Conservation (phyloP, 2,329 filamentous ascomycete genomes). For the Venturia carpophila region DNA sequence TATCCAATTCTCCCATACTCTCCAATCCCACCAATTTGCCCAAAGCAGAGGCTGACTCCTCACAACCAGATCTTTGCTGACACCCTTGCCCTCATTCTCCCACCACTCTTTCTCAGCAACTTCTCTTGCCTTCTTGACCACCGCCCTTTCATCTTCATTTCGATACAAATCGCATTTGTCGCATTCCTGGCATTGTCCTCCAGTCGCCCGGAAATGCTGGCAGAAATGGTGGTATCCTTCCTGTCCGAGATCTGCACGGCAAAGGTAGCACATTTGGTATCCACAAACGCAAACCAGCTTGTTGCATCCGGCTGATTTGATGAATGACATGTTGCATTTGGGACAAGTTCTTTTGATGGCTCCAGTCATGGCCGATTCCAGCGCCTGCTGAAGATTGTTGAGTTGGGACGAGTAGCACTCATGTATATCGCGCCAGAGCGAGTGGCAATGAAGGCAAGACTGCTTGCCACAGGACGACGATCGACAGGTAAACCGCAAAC, state of each 20-base stretch:
- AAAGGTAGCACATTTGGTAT: constrained; percentile 97
- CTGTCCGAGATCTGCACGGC: constrained; percentile 53
- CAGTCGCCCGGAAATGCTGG: constrained; percentile 83
- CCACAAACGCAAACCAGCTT: constrained; percentile 93
- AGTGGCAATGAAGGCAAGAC: constrained; percentile 76
- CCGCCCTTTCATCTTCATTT: constrained; percentile 40
- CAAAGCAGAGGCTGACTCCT: constrained; percentile 10
- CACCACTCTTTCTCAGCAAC: constrained; percentile 40
- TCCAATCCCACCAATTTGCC: constrained; percentile 11
- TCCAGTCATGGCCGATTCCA: constrained; percentile 88
- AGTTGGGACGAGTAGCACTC: constrained; percentile 79
- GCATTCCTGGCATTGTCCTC: constrained; percentile 69
- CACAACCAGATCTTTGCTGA: constrained; percentile 9
- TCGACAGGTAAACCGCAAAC: constrained; percentile 70
- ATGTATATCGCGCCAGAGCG: constrained; percentile 81
- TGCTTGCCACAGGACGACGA: constrained; percentile 57
- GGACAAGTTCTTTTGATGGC: constrained; percentile 94
- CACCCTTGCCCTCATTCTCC: constrained; percentile 25
- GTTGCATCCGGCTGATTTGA: constrained; percentile 92
- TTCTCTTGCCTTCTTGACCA: constrained; percentile 35
- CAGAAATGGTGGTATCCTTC: constrained; percentile 93
- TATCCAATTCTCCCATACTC: constrained; percentile 21
- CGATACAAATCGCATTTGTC: constrained; percentile 47
- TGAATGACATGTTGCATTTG: constrained; percentile 80
- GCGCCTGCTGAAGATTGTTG: constrained; percentile 74